Base-by-base conservation (phyloP, 2,329 filamentous ascomycete species). In the Nigrospora sphaerica region DNA sequence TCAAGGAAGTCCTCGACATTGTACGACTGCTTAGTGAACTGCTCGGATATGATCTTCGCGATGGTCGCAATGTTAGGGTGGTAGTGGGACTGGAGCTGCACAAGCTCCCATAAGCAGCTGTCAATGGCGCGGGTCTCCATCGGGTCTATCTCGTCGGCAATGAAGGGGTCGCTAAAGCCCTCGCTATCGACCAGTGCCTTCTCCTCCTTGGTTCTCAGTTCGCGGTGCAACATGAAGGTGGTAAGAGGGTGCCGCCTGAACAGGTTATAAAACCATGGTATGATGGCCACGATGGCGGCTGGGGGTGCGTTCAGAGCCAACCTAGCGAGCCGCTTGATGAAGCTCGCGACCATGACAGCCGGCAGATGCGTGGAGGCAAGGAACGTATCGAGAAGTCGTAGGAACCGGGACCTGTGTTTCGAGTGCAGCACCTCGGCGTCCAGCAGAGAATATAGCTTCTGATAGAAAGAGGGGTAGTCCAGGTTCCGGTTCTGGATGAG, bases 1-100 rank as follows among this genome's bases (percentile, higher is more conserved):
- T 98, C 93, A 41, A 97, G 70, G 66, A 98, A 98, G 62, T 98
- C 93, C 62, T 98, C 93, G n/a, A 96, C 70, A 57, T 90, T 93
- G 67, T 97, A 98, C 3, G 85, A 78, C 55, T 90, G 84, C 70
- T 98, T 98, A 3, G 93, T 98, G 64, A 97, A 98, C 64, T 97
- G 93, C 68, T 97, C 90, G 3, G 88, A 88, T 47, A 98, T 82
- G 52, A 98, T 95, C 66, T 90, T 93, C 39, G 90, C 86, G 55
- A 98, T 82, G 3, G 91, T 93, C 1, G 92, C 91, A 19, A 98
- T 89, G 57, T 97, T 98, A 13, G 95, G 93, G 62, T 98, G 93
- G 66, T 95, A 97, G 65, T 98, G 95, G 1, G 83, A 85, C 64
- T 95, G 89, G 47, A 97, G 72, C 48, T 89, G 90, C 49, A 95